Conservation (phyloP, 805 yeast species). For the Candida boidinii region DNA sequence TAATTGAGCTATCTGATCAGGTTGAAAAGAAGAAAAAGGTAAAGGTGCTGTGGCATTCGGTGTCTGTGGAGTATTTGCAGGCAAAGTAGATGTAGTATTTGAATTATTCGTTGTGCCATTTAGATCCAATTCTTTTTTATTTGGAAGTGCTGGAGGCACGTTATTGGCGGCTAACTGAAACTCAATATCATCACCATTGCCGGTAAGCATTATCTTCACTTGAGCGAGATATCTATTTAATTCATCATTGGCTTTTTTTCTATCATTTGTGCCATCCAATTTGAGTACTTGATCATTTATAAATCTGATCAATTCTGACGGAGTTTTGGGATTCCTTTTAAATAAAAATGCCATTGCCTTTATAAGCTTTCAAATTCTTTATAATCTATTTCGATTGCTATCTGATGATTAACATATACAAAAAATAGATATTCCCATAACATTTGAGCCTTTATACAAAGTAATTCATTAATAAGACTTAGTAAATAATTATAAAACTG, state of each 20-base stretch:
- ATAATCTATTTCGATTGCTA: too few relatives aligned
- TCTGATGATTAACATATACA: too few relatives aligned
- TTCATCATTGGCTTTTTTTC: slow-evolving; percentile 58
- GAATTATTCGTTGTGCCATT: neutral
- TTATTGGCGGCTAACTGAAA: too few relatives aligned
- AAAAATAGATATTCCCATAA: too few relatives aligned
- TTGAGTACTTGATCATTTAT: slow-evolving; percentile 66
- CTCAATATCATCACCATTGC: slow-evolving; percentile 55
- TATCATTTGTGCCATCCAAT: slow-evolving; percentile 38
- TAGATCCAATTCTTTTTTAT: neutral
- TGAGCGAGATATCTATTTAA: slow-evolving; percentile 56
- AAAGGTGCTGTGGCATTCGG: slow-evolving; percentile 8
- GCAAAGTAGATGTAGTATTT: neutral
- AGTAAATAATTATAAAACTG: too few relatives aligned
- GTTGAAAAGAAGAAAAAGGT: slow-evolving; percentile 34
- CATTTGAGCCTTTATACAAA: too few relatives aligned
- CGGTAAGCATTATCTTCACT: slow-evolving; percentile 46
- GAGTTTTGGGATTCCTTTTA: slow-evolving; percentile 85
- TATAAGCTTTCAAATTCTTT: too few relatives aligned
- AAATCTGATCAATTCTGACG: slow-evolving; percentile 71
- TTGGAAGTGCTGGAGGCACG: neutral
- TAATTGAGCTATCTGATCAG: slow-evolving; percentile 66
- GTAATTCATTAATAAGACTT: too few relatives aligned
- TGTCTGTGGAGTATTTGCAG: slow-evolving; percentile 1
- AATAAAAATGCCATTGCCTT: slow-evolving; percentile 94